Evolutionary conservation across 163 green algal genomes (phyloP).

Genomic region (Scenedesmus sp.): DNA sequence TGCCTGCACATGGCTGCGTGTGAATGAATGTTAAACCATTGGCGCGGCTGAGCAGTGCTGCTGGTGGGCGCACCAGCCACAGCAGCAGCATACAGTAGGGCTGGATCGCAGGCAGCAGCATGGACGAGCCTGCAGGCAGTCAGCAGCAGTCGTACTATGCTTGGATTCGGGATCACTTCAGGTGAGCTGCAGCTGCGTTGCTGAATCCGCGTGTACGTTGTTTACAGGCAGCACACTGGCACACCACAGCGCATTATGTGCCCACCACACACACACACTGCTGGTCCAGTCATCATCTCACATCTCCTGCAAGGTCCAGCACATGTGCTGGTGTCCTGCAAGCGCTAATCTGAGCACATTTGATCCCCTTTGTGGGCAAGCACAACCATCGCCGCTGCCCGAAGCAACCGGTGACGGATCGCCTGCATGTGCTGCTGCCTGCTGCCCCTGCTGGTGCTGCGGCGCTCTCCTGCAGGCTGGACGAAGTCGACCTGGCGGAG

Average conservation of each 20-base stretch:
- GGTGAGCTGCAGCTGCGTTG: too few species aligned
- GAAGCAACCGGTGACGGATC: too few species aligned
- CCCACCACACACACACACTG: too few species aligned
- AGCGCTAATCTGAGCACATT: too few species aligned
- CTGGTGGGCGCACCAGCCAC: not conserved
- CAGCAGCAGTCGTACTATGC: not conserved
- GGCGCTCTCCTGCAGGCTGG: not conserved
- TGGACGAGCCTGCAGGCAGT: not conserved
- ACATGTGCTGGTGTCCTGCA: too few species aligned
- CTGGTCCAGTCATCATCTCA: too few species aligned
- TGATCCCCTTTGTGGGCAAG: not conserved
- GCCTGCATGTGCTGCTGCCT: not conserved
- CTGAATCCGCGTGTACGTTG: too few species aligned
- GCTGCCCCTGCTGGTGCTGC: not conserved
- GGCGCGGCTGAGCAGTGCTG: not conserved
- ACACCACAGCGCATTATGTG: too few species aligned
- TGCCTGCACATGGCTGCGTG: too few species aligned
- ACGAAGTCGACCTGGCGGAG: conserved; percentile 10
- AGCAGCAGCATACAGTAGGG: not conserved
- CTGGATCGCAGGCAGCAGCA: not conserved
- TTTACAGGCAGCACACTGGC: too few species aligned
- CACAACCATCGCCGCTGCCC: not conserved
- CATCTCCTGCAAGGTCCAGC: too few species aligned
- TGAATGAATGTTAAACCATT: too few species aligned
- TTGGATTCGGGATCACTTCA: not conserved